Evolutionary conservation across 495 filamentous ascomycete genomes (phyloP).

Genomic region (Penicillium subrubescens): DNA sequence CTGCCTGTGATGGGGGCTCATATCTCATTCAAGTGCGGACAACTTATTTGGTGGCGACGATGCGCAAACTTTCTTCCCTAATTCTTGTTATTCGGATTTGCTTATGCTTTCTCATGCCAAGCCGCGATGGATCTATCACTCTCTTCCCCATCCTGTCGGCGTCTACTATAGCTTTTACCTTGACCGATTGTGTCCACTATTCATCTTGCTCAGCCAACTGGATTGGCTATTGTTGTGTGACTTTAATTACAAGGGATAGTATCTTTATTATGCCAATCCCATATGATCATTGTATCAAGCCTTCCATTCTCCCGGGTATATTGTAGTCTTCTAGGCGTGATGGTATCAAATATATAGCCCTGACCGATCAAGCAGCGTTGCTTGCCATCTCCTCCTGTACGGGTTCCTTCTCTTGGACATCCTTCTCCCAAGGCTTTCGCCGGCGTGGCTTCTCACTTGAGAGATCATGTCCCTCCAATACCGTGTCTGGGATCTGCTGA

Average conservation of each 20-base stretch:
- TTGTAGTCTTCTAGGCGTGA: not conserved
- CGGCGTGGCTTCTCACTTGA: slow-evolving; percentile 55
- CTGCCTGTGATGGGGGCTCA: slow-evolving; percentile 26
- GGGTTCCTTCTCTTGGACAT: slow-evolving; percentile 17
- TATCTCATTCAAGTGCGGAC: slow-evolving; percentile 25
- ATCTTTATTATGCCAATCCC: slow-evolving; percentile 7
- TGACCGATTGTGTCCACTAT: not conserved
- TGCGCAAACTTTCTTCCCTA: slow-evolving; percentile 22
- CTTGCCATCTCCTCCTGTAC: slow-evolving; percentile 8
- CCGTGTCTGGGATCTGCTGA: slow-evolving; percentile 80
- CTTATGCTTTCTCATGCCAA: slow-evolving; percentile 11
- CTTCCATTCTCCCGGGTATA: not conserved
- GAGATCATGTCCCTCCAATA: slow-evolving; percentile 65
- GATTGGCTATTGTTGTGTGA: not conserved
- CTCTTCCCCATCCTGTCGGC: slow-evolving; percentile 7
- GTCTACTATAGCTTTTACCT: slow-evolving; percentile 18
- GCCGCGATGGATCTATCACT: slow-evolving; percentile 9
- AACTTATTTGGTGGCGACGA: slow-evolving; percentile 24
- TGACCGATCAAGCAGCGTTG: slow-evolving; percentile 6
- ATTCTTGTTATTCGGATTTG: slow-evolving; percentile 12
- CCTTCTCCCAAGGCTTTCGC: slow-evolving; percentile 81
- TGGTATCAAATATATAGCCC: not conserved
- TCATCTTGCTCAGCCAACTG: slow-evolving; percentile 7
- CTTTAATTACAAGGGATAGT: slow-evolving; percentile 7
- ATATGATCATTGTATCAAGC: not conserved